These are phyloP conservation scores for Talaromyces stipitatus DNA, from an alignment of 495 filamentous ascomycete species.

Conservation along the genomic window DNA sequence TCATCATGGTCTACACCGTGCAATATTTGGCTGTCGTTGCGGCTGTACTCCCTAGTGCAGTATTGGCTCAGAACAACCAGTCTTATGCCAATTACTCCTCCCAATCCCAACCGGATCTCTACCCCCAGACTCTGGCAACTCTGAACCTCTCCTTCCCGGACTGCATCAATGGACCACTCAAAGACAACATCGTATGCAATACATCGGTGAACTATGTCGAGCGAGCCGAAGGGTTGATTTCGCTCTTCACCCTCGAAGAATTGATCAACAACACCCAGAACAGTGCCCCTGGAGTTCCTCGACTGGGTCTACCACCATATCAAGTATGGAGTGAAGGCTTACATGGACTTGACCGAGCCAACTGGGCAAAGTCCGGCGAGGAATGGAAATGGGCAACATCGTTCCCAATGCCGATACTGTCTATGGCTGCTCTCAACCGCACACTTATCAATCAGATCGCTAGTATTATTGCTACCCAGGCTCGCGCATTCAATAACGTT, in stretches of 20 bases:
- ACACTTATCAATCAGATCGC: constrained; percentile 51
- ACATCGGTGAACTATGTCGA: constrained; percentile 33
- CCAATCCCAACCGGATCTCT: constrained; percentile 23
- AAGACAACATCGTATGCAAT: constrained; percentile 38
- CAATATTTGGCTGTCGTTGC: background rate
- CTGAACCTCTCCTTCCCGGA: constrained; percentile 25
- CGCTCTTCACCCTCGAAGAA: constrained; percentile 43
- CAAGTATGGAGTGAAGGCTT: constrained; percentile 43
- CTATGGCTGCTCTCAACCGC: constrained; percentile 54
- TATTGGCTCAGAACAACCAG: constrained; percentile 21
- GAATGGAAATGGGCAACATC: constrained; percentile 50
- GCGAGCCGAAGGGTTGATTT: constrained; percentile 36
- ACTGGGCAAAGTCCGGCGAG: constrained; percentile 39
- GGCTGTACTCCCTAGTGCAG: constrained; percentile 18
- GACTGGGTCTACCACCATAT: constrained; percentile 50
- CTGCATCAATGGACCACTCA: constrained; percentile 25
- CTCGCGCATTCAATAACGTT: constrained; percentile 58
- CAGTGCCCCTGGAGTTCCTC: constrained; percentile 44
- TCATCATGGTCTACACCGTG: background rate
- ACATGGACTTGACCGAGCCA: constrained; percentile 51
- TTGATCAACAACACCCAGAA: constrained; percentile 52
- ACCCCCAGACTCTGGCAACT: constrained; percentile 14
- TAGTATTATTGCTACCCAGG: constrained; percentile 52
- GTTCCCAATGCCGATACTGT: constrained; percentile 53
- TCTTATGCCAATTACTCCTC: constrained; percentile 23